Evolutionary conservation across 805 yeast genomes (phyloP), one percentile per base, ranked within the genome.

Genomic region (Ogataea nakhonphanomensis): DNA sequence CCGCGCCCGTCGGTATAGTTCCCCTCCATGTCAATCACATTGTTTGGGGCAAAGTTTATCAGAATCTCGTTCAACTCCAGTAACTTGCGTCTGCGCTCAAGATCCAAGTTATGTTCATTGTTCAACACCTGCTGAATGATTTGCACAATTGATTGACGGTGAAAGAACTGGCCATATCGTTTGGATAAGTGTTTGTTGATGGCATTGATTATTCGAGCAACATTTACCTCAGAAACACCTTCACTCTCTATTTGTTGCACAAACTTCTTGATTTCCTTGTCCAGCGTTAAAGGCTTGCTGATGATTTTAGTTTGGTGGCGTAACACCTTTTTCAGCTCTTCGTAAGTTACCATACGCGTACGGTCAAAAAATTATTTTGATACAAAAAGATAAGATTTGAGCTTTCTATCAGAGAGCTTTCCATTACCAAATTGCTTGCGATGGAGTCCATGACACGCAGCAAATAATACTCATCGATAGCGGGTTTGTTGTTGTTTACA

Each of bases 101-200:
- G 27, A 11, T 41, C 45, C 7, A 35, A 20, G 3, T 35, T 30
- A 5, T 52, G 43, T 35, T 62, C 64, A 14, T 51, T 46, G 10
- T 53, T 49, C 14, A 62, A 22, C 7, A 60, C 45, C 41, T 63
- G 66, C 25, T 57, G 54, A 4, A 54, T 35, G 4, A 63, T 50
- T 37, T 62, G 60, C 33, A 57, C 47, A 11, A 57, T 47, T 8
- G 61, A 46, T 32, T 64, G 69, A 14, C 53, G 48, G 29, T 54
- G 55, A 44, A 57, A 64, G 32, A 50, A 47, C n/a, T 49, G 43
- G 4, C 46, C 43, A 28, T 55, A 57, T 29, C 51, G 48, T 20
- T 48, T 46, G 8, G 26, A 8, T 4, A 55, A 6, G 4, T 35
- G 21, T 23, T 30, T 31, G 35, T 51, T 50, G 22, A 50, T 28